Percentiles rank a stretch among this genome's conserved stretches.
These are phyloP conservation scores for Lagenidium giganteum DNA, from an alignment of 352 stramenopile species.

Conservation along the genomic window DNA sequence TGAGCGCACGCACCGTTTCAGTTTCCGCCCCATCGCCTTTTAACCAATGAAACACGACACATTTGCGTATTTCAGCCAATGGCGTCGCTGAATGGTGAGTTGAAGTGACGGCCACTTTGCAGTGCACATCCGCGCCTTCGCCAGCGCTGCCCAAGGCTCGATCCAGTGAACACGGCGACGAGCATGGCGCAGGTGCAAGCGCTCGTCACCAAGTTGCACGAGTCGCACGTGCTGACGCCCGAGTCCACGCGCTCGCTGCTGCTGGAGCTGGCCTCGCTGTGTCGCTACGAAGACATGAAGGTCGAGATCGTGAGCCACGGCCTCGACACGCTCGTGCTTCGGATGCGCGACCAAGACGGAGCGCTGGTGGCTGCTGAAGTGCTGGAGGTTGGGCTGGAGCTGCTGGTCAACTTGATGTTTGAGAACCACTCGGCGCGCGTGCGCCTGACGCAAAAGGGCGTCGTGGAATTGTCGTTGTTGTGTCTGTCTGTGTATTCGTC, in stretches of 20 bases:
- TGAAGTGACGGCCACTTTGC: too few species aligned
- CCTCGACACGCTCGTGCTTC: constrained; percentile 26
- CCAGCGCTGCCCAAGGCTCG: too few species aligned
- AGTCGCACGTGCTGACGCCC: constrained; percentile 11
- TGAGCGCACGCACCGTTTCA: too few species aligned
- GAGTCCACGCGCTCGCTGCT: constrained; percentile 19
- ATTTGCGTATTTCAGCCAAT: too few species aligned
- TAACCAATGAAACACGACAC: too few species aligned
- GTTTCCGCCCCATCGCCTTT: too few species aligned
- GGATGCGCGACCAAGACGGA: constrained; percentile 10
- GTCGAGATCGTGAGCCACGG: constrained; percentile 21
- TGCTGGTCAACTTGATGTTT: constrained; percentile 28
- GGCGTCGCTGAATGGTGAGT: too few species aligned
- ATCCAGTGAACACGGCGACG: too few species aligned
- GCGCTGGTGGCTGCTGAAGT: constrained; percentile 6
- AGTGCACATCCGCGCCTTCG: too few species aligned
- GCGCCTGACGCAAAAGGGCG: constrained; percentile 14
- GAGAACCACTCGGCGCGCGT: constrained; percentile 16
- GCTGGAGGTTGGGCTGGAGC: constrained; percentile 36
- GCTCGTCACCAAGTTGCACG: constrained; percentile 37
- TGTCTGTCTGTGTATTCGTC: constrained; percentile 8
- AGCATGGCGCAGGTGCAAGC: constrained; percentile 42
- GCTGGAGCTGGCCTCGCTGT: constrained; percentile 31
- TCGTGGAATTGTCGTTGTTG: constrained; percentile 23
- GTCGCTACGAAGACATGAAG: constrained; percentile 28